Evolutionary conservation across 1,139 yeast species (phyloP).

Genomic region (Lodderomyces metapsilosis): DNA sequence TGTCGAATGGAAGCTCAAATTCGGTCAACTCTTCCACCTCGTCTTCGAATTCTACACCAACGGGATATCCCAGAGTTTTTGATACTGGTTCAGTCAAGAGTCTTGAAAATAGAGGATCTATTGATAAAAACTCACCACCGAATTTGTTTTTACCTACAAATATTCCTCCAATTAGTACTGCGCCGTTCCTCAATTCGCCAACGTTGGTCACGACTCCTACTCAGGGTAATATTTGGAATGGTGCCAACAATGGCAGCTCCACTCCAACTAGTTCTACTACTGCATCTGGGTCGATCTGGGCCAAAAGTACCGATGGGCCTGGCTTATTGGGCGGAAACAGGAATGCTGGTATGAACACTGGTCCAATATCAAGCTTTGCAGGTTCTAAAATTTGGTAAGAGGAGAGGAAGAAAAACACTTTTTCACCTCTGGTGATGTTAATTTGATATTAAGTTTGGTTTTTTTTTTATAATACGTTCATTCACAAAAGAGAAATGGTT

Average conservation of each 20-base stretch:
- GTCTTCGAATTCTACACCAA: constrained; percentile 14
- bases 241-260: constrained; percentile 3
- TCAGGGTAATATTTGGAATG: constrained; percentile 9
- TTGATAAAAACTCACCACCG: constrained; percentile 25
- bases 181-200: constrained; percentile 19
- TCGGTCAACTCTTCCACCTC: constrained; percentile 21
- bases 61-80: constrained; percentile 6
- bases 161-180: constrained; percentile 10
- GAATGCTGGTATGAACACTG: background rate
- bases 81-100: constrained; percentile 15
- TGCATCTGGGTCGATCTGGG: constrained; percentile 12
- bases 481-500: background rate
- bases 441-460: background rate
- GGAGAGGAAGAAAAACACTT: too few species aligned
- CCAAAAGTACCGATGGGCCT: constrained; percentile 6
- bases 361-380: constrained; percentile 1
- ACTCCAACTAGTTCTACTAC: constrained; percentile 5
- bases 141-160: constrained; percentile 22
- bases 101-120: constrained; percentile 13
- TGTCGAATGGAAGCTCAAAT: constrained; percentile 22
- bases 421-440: background rate
- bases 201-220: constrained; percentile 10
- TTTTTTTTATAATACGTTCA: too few species aligned
- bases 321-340: background rate
- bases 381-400: constrained; percentile 3